Percentiles rank a stretch among this genome's conserved stretches.
phyloP scores from a whole-genome alignment of 225 moss, liverwort and hornwort genomes.

The Bryoerythrophyllum caledonicum region DNA sequence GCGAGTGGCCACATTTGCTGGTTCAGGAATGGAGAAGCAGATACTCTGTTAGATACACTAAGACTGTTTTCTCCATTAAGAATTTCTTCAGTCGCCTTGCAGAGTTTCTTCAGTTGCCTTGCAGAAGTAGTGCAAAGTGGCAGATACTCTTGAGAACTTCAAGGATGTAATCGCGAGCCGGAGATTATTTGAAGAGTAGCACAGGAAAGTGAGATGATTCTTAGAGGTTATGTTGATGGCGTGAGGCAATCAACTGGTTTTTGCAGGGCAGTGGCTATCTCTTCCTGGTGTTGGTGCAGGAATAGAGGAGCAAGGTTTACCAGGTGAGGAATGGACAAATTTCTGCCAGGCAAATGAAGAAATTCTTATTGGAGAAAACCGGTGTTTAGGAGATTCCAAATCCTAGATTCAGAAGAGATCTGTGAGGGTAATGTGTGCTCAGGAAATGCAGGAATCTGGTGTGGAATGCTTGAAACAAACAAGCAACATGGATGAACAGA shows the following conservation, averaged over 20 bases:
- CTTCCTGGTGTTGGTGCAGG: neutral
- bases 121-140: neutral
- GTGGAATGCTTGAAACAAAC: neutral
- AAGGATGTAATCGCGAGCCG: neutral
- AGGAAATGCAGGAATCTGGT: neutral
- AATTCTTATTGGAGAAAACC: neutral
- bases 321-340: neutral
- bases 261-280: neutral
- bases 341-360: neutral
- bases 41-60: neutral
- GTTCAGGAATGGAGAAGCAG: neutral
- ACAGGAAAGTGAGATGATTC: neutral
- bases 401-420: neutral
- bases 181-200: neutral
- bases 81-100: too few relatives aligned
- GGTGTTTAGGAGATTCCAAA: neutral
- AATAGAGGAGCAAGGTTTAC: neutral
- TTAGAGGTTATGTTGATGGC: neutral
- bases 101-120: too few relatives aligned
- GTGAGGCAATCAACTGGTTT: neutral
- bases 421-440: neutral
- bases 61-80: too few relatives aligned
- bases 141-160: neutral
- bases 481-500: neutral
- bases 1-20: neutral